Conservation (phyloP, 1,284 basidiomycete genomes). For the Pseudomicrostroma phylloplanum region DNA sequence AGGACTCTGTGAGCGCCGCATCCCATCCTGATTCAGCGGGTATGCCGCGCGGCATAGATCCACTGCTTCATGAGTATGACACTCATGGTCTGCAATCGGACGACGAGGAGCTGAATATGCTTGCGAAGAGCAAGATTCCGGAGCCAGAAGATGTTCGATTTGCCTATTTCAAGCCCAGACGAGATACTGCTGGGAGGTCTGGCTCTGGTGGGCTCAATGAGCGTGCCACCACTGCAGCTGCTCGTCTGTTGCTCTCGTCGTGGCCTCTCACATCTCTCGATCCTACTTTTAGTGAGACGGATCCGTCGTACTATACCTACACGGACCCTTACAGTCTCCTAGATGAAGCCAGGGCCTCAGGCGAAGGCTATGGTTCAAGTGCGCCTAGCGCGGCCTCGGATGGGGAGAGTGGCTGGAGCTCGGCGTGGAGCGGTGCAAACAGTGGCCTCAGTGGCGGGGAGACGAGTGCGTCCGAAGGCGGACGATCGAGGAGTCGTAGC, state of each 20-base stretch:
- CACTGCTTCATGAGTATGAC: too few relatives aligned
- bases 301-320: constrained; percentile 6
- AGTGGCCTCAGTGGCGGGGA: background rate
- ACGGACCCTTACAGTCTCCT: background rate
- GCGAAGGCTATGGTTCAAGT: background rate
- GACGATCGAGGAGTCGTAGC: background rate
- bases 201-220: too few relatives aligned
- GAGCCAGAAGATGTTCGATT: background rate
- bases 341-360: background rate
- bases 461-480: background rate
- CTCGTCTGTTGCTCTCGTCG: constrained; percentile 3
- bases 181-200: too few relatives aligned
- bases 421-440: background rate
- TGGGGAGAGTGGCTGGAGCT: background rate
- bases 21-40: too few relatives aligned
- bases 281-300: background rate
- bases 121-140: background rate
- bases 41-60: too few relatives aligned
- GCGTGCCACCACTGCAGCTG: background rate
- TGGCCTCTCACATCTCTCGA: constrained; percentile 5
- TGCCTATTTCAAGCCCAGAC: background rate
- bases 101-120: too few relatives aligned
- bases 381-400: background rate
- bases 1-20: too few relatives aligned
- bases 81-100: too few relatives aligned